Conservation (phyloP, 192 early-diverging fungal species). For the Funneliformis mosseae region DNA sequence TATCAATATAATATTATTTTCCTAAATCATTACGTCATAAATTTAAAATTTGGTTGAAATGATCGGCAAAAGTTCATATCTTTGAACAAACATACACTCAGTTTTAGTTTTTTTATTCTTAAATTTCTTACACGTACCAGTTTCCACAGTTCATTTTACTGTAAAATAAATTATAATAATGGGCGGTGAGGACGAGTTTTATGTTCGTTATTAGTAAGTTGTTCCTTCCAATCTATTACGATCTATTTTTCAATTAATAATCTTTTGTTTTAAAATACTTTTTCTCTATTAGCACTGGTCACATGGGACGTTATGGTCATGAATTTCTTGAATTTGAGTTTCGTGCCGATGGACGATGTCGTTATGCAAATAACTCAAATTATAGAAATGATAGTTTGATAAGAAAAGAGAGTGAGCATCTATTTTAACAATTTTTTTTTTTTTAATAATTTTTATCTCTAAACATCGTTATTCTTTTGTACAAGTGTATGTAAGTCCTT, state of each 20-base stretch:
- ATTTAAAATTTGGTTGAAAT: too few species aligned
- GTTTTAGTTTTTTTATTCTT: too few species aligned
- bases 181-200: conserved; percentile 50
- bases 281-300: conserved; percentile 66
- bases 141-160: not conserved
- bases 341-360: conserved; percentile 78
- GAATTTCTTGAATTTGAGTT: conserved; percentile 99
- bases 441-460: not conserved
- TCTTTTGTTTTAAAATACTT: not conserved
- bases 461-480: not conserved
- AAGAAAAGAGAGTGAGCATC: conserved; percentile 77
- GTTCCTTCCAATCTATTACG: not conserved
- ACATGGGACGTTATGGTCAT: conserved; percentile 94
- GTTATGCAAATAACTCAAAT: conserved; percentile 98
- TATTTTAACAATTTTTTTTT: not conserved
- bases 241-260: too few species aligned
- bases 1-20: too few species aligned
- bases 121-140: too few species aligned
- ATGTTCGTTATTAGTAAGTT: conserved; percentile 54
- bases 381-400: conserved; percentile 98
- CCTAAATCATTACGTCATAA: too few species aligned
- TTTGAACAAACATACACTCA: too few species aligned
- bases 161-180: conserved; percentile 4
- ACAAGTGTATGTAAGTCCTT: conserved; percentile 74
- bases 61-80: too few species aligned